A percentile compares a stretch with the other conserved stretches of the same genome.
Evolutionary conservation across 192 early-diverging fungal species (phyloP).

Genomic region (Podila clonocystis): DNA sequence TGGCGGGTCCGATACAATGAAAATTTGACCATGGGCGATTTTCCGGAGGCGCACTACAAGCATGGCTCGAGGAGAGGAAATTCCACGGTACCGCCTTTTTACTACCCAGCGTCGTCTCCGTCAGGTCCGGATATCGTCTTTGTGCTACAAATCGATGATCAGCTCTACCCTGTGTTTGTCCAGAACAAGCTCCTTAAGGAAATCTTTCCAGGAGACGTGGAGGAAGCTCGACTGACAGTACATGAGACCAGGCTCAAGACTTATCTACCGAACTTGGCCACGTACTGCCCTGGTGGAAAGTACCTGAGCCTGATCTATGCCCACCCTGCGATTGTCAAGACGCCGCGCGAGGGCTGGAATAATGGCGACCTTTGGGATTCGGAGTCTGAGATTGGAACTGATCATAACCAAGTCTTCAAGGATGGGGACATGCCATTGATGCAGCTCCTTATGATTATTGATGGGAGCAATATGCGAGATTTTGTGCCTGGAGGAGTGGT

Average conservation of each 20-base stretch:
- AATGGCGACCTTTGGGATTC: constrained; percentile 15
- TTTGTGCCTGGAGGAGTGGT: constrained; percentile 3
- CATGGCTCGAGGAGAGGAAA: constrained; percentile 31
- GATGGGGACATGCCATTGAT: constrained; percentile 27
- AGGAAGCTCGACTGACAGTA: constrained; percentile 36
- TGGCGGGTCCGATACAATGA: constrained; percentile 23
- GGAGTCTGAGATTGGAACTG: constrained; percentile 14
- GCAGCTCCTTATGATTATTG: constrained; percentile 41
- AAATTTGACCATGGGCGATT: constrained; percentile 30
- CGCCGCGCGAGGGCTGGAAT: constrained; percentile 29
- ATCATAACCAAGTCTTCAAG: constrained; percentile 13
- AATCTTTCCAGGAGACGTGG: constrained; percentile 33
- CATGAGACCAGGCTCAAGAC: constrained; percentile 36
- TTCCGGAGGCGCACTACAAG: constrained; percentile 42
- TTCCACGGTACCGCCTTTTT: constrained; percentile 30
- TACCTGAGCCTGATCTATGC: constrained; percentile 41
- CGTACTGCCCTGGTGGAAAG: constrained; percentile 42
- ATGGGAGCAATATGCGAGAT: constrained; percentile 29
- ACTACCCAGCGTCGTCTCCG: constrained; percentile 27
- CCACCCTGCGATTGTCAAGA: constrained; percentile 24
- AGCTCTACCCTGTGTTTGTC: constrained; percentile 43
- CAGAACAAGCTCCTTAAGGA: constrained; percentile 21
- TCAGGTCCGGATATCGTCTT: constrained; percentile 35
- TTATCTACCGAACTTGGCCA: constrained; percentile 35
- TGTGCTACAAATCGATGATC: constrained; percentile 30